Conservation (phyloP, 495 filamentous ascomycete species). For the Annulohypoxylon moriforme region DNA sequence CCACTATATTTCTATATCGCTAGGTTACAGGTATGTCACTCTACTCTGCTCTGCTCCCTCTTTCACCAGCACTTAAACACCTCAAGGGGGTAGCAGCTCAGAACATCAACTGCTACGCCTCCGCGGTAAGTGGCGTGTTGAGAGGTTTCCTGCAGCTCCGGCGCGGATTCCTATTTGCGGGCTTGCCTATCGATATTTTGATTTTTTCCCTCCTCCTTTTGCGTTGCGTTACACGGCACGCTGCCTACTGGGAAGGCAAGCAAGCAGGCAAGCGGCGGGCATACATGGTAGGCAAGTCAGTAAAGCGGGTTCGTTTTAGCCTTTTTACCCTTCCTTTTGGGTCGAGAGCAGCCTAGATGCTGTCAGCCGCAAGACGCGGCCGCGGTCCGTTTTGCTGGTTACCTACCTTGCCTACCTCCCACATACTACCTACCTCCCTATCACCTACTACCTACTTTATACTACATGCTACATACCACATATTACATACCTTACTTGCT, state of each 20-base stretch:
- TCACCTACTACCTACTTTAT: too few relatives aligned
- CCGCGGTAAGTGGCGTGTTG: constrained; percentile 19
- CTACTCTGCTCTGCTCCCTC: neutral
- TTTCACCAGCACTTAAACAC: neutral
- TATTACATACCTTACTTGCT: too few relatives aligned
- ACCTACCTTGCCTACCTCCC: too few relatives aligned
- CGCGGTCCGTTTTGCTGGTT: constrained; percentile 10
- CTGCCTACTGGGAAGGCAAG: constrained; percentile 15
- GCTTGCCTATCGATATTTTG: neutral
- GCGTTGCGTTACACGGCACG: constrained; percentile 37
- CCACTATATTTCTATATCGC: neutral
- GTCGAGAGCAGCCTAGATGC: constrained; percentile 19
- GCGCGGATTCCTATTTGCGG: constrained; percentile 37
- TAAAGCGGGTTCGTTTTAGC: neutral
- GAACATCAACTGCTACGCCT: neutral
- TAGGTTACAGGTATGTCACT: neutral
- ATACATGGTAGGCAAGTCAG: neutral
- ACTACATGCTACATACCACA: neutral
- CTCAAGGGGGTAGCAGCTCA: neutral
- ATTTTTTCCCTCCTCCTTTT: neutral
- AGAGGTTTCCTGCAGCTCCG: constrained; percentile 38
- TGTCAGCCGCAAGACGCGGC: constrained; percentile 38
- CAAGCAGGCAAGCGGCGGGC: constrained; percentile 18
- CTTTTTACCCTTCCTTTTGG: neutral
- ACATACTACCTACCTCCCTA: constrained; percentile 10